Conservation (phyloP, 257 asterid species). For the Rauvolfia tetraphylla region DNA sequence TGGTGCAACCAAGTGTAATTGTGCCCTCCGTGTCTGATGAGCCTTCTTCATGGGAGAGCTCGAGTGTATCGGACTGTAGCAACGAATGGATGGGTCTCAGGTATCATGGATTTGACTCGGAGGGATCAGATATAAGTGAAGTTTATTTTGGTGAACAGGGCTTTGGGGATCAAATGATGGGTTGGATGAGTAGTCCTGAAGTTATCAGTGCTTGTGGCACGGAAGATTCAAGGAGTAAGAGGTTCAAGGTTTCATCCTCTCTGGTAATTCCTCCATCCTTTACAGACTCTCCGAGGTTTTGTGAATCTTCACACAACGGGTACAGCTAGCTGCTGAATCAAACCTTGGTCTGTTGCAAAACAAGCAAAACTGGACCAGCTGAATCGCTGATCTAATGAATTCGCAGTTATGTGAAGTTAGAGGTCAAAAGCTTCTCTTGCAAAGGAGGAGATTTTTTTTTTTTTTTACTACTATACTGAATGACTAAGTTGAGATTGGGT, state of each 20-base stretch:
- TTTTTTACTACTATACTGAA: not conserved
- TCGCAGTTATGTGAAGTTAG: not conserved
- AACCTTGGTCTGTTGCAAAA: not conserved
- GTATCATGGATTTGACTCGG: conserved; percentile 42
- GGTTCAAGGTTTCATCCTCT: conserved; percentile 84
- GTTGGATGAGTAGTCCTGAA: conserved; percentile 75
- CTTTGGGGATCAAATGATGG: conserved; percentile 42
- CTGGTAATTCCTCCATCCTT: conserved; percentile 75
- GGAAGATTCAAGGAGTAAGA: conserved; percentile 58
- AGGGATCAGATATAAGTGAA: conserved; percentile 54
- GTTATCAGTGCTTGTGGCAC: conserved; percentile 26
- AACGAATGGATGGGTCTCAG: conserved; percentile 51
- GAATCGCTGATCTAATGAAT: not conserved
- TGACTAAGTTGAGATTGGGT: not conserved
- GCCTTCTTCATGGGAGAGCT: conserved; percentile 44
- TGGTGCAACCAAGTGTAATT: conserved; percentile 75
- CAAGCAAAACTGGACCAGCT: not conserved
- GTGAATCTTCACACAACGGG: conserved; percentile 20
- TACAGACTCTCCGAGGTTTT: conserved; percentile 33
- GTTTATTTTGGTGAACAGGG: conserved; percentile 30
- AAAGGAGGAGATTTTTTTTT: not conserved
- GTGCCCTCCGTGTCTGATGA: conserved; percentile 51
- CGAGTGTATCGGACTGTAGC: conserved; percentile 52
- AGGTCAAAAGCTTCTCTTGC: not conserved
- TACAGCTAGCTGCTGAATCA: not conserved